A percentile compares a stretch with the other conserved stretches of the same genome.
These are phyloP conservation scores for Aspergillus haitiensis DNA, from an alignment of 495 filamentous ascomycete genomes.

Conservation along the genomic window DNA sequence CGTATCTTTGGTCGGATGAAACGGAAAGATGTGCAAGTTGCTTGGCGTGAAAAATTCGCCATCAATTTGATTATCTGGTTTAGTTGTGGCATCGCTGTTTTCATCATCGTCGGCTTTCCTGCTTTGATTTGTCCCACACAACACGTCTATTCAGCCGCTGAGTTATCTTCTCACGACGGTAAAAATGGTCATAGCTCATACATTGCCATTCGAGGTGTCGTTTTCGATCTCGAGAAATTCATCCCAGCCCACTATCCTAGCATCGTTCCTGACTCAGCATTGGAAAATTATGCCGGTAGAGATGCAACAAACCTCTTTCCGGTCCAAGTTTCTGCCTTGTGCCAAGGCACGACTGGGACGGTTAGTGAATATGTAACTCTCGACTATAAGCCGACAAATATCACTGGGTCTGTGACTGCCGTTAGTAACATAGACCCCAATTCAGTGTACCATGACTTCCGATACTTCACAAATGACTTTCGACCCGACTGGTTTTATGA, in stretches of 20 bases:
- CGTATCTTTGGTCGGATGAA: constrained; percentile 78
- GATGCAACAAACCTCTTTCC: constrained; percentile 91
- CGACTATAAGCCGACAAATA: constrained; percentile 77
- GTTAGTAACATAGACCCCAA: constrained; percentile 71
- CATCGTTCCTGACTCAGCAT: constrained; percentile 62
- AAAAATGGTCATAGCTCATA: constrained; percentile 64
- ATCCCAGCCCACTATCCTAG: constrained; percentile 77
- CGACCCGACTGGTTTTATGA: constrained; percentile 90
- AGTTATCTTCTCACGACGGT: constrained; percentile 73
- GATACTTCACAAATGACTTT: constrained; percentile 74
- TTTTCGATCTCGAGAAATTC: constrained; percentile 79
- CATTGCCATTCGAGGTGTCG: constrained; percentile 80
- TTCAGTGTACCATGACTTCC: constrained; percentile 88
- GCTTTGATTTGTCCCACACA: constrained; percentile 87
- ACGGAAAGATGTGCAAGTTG: constrained; percentile 87
- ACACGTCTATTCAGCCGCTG: constrained; percentile 76
- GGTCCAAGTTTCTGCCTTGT: constrained; percentile 90
- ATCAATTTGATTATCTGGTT: constrained; percentile 99
- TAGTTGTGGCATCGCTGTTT: constrained; percentile 71
- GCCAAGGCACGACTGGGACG: constrained; percentile 67
- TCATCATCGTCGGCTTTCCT: constrained; percentile 89
- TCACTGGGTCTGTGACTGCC: constrained; percentile 60
- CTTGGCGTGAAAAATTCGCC: constrained; percentile 96
- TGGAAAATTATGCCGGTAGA: constrained; percentile 78
- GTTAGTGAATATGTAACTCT: constrained; percentile 73